Conservation (phyloP, 139 green algal species). For the Chlorella sp. region DNA sequence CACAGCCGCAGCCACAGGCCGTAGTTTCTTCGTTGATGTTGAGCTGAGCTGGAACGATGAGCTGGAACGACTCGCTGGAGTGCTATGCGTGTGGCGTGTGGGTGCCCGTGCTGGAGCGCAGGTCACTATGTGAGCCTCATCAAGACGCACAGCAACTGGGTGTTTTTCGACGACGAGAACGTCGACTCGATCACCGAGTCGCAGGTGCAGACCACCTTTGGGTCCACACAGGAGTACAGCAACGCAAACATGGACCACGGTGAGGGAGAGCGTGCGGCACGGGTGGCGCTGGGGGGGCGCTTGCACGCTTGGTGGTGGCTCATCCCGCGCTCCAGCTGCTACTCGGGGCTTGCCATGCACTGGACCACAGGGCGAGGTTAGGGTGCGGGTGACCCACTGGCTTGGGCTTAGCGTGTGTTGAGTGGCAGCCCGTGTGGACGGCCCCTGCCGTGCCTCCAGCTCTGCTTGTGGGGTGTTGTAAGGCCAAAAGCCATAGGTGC, state of each 20-base stretch:
- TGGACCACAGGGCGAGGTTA: not conserved
- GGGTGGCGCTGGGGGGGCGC: not conserved
- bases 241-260: constrained; percentile 84
- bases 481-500: too few species aligned
- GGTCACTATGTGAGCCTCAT: constrained; percentile 94
- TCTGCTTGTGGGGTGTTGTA: too few species aligned
- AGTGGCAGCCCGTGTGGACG: too few species aligned
- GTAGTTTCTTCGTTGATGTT: too few species aligned
- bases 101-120: constrained; percentile 20
- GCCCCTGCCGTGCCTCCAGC: too few species aligned
- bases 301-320: not conserved
- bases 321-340: not conserved
- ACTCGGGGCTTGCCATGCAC: not conserved
- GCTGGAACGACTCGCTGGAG: too few species aligned
- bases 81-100: too few species aligned
- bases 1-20: too few species aligned
- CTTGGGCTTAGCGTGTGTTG: too few species aligned
- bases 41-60: too few species aligned
- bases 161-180: constrained; percentile 89
- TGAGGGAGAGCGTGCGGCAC: not conserved
- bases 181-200: constrained; percentile 76
- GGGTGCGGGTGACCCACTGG: not conserved
- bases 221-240: constrained; percentile 61
- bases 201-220: constrained; percentile 81
- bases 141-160: constrained; percentile 80